Percentiles rank a stretch among this genome's conserved stretches.
Evolutionary conservation across 257 asterid species (phyloP).

Genomic region (Solanum etuberosum): DNA sequence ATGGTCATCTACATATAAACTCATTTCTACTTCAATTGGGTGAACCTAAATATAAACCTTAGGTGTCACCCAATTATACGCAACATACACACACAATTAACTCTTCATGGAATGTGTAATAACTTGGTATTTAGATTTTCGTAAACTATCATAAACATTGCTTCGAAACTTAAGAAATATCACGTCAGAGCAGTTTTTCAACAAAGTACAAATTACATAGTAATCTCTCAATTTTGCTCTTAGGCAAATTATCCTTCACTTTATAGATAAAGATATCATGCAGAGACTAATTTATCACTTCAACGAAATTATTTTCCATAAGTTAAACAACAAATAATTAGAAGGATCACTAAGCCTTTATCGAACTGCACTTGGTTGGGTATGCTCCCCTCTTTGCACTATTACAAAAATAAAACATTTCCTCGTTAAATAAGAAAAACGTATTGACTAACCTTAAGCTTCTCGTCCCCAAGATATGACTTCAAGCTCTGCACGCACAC

Average conservation of each 20-base stretch:
- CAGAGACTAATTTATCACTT: neutral
- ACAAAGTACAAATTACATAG: neutral
- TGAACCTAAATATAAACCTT: neutral
- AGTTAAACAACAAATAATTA: neutral
- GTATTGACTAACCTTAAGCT: conserved; percentile 57
- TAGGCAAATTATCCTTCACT: neutral
- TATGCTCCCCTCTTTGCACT: neutral
- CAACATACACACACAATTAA: neutral
- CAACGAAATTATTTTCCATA: neutral
- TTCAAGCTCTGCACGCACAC: conserved; percentile 73
- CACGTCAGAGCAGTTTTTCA: neutral
- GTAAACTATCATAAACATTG: neutral
- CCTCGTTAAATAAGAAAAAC: neutral
- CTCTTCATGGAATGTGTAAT: neutral
- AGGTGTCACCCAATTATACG: neutral
- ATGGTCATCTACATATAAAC: neutral
- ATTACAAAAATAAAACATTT: neutral
- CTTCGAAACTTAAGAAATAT: neutral
- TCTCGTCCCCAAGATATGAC: conserved; percentile 78
- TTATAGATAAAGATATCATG: neutral
- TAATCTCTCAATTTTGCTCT: neutral
- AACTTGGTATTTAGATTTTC: neutral
- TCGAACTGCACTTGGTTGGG: neutral
- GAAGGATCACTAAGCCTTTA: neutral
- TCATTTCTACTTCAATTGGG: neutral